These are phyloP conservation scores for Obelidium mucronatum DNA, from an alignment of 192 early-diverging fungal genomes.

Conservation along the genomic window DNA sequence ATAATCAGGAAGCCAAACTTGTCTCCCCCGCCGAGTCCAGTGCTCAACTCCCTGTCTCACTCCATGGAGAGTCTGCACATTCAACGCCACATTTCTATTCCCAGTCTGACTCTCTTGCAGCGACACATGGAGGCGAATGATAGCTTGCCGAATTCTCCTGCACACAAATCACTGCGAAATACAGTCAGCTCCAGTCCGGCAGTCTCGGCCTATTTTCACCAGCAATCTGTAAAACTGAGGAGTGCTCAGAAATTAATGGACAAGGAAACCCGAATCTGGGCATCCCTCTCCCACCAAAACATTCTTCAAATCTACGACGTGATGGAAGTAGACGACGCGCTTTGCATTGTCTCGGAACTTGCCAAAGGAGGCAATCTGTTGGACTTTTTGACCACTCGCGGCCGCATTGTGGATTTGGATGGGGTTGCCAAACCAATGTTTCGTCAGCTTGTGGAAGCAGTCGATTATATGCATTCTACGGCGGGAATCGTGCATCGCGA, in stretches of 20 bases:
- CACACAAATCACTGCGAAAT: constrained; percentile 8
- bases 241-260: constrained; percentile 58
- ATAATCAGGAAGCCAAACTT: constrained; percentile 43
- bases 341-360: constrained; percentile 76
- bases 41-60: neutral
- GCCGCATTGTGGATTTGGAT: constrained; percentile 43
- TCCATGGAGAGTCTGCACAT: constrained; percentile 13
- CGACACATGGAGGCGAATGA: neutral
- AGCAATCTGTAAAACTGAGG: neutral
- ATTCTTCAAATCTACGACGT: constrained; percentile 73
- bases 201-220: neutral
- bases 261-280: constrained; percentile 75
- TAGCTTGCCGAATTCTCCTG: neutral
- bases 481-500: constrained; percentile 84
- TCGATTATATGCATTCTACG: constrained; percentile 80
- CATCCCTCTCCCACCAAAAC: constrained; percentile 68
- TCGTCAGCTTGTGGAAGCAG: constrained; percentile 73
- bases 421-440: constrained; percentile 65
- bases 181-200: neutral
- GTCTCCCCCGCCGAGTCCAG: neutral
- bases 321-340: constrained; percentile 69
- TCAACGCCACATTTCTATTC: constrained; percentile 9
- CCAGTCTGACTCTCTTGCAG: neutral
- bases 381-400: constrained; percentile 56
- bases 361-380: constrained; percentile 71